Percentiles rank a stretch among this genome's conserved stretches.
phyloP scores from a whole-genome alignment of 2,329 filamentous ascomycete species.

The Metarhizium humberi region DNA sequence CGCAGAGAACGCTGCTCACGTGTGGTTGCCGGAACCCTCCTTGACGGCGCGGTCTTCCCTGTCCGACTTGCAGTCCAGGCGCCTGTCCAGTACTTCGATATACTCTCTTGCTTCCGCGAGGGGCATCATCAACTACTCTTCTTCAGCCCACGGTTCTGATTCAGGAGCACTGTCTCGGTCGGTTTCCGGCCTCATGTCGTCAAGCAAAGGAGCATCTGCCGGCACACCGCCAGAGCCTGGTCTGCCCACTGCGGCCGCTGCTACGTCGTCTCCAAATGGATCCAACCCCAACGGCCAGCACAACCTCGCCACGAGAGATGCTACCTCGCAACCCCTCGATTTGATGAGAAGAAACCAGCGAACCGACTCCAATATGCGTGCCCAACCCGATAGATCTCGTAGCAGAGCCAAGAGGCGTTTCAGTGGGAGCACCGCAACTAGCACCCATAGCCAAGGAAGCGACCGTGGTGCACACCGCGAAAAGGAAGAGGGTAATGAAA shows the following conservation, averaged over 20 bases:
- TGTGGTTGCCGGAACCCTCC: constrained; percentile 38
- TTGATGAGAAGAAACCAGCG: constrained; percentile 34
- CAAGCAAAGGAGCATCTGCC: constrained; percentile 29
- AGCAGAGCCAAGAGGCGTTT: constrained; percentile 66
- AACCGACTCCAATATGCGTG: constrained; percentile 27
- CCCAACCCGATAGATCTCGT: constrained; percentile 49
- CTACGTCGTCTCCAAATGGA: constrained; percentile 37
- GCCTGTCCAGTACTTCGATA: constrained; percentile 64
- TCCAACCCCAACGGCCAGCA: constrained; percentile 29
- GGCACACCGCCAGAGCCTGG: constrained; percentile 39
- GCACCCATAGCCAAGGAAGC: constrained; percentile 70
- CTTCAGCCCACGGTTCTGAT: constrained; percentile 46
- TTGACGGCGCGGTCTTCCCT: constrained; percentile 36
- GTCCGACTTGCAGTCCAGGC: constrained; percentile 48
- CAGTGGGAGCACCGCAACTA: constrained; percentile 73
- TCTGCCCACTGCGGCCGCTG: constrained; percentile 43
- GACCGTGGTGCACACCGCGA: constrained; percentile 51
- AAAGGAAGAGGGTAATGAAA: constrained; percentile 41
- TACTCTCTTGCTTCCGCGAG: constrained; percentile 59
- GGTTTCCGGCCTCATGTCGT: constrained; percentile 36
- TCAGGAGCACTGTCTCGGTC: constrained; percentile 30
- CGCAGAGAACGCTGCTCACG: constrained; percentile 17
- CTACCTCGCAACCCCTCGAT: constrained; percentile 31
- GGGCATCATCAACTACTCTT: constrained; percentile 37
- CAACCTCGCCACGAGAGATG: constrained; percentile 36